Percentiles rank a stretch among this genome's conserved stretches.
phyloP scores from a whole-genome alignment of 164 flowering plant genomes.

The Piper longum region DNA sequence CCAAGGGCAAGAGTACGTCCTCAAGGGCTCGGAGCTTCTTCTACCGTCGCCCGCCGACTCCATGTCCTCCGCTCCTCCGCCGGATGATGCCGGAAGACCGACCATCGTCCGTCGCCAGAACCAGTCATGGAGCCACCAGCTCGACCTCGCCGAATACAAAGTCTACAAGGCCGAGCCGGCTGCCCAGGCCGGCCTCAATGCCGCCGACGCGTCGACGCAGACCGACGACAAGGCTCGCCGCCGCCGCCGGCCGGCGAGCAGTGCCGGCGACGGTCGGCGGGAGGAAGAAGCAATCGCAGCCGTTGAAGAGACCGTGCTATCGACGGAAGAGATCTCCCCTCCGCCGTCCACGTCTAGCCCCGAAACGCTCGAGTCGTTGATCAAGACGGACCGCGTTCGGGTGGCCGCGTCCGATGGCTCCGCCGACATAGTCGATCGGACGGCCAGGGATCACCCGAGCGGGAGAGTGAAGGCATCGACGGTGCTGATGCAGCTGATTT shows the following conservation, averaged over 20 bases:
- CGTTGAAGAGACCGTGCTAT: constrained; percentile 33
- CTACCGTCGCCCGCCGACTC: constrained; percentile 17
- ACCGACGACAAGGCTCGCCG: constrained; percentile 50
- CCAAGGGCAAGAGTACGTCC: constrained; percentile 82
- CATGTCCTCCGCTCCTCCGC: constrained; percentile 11
- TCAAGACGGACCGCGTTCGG: constrained; percentile 51
- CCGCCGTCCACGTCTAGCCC: constrained; percentile 91
- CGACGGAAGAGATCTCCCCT: constrained; percentile 70
- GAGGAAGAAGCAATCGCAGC: neutral
- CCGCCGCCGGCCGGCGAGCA: constrained; percentile 9
- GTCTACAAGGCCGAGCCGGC: constrained; percentile 43
- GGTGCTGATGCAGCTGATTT: constrained; percentile 73
- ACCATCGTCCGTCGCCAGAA: constrained; percentile 34
- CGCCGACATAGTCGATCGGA: constrained; percentile 14
- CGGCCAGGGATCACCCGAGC: constrained; percentile 22
- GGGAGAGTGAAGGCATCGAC: constrained; percentile 52
- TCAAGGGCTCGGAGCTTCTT: constrained; percentile 82
- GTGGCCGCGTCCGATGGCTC: constrained; percentile 8
- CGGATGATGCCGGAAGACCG: constrained; percentile 10
- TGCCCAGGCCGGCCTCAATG: constrained; percentile 20
- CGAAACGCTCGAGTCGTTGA: constrained; percentile 52
- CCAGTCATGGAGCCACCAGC: constrained; percentile 63
- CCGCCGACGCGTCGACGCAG: constrained; percentile 75
- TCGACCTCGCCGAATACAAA: constrained; percentile 60
- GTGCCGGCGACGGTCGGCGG: neutral